A percentile compares a stretch with the other conserved stretches of the same genome.
Evolutionary conservation across 164 flowering plant species (phyloP).

Genomic region (Magnolia sinica): DNA sequence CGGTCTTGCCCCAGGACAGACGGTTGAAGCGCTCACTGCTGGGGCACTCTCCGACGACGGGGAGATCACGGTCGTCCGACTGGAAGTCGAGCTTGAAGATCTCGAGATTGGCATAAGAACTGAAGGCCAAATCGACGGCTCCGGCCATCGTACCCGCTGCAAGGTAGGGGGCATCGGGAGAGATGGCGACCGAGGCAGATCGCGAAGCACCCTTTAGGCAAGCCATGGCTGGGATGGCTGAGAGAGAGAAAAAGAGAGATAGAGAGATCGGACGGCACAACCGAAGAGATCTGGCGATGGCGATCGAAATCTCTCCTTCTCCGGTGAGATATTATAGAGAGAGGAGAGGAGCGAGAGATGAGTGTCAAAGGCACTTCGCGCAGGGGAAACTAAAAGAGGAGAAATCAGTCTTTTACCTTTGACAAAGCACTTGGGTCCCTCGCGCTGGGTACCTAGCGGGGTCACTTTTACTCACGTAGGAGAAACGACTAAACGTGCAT

Average conservation of each 20-base stretch:
- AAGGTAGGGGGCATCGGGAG: conserved; percentile 84
- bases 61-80: conserved; percentile 71
- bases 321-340: too few relatives aligned
- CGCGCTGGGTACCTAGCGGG: too few relatives aligned
- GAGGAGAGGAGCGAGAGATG: too few relatives aligned
- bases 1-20: conserved; percentile 73
- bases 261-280: too few relatives aligned
- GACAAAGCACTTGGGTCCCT: too few relatives aligned
- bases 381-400: too few relatives aligned
- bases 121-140: conserved; percentile 87
- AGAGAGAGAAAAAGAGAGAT: not conserved
- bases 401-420: too few relatives aligned
- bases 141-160: conserved; percentile 99
- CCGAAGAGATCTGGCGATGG: too few relatives aligned
- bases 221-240: conserved; percentile 43
- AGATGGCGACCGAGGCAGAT: conserved; percentile 82
- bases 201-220: conserved; percentile 68
- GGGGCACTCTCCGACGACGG: conserved; percentile 49
- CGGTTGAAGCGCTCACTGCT: conserved; percentile 86
- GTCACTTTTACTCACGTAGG: too few relatives aligned
- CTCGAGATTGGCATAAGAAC: conserved; percentile 82
- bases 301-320: too few relatives aligned
- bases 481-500: too few relatives aligned
- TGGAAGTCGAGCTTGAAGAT: conserved; percentile 86
- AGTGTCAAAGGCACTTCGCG: too few relatives aligned